Base-by-base conservation (phyloP, 2,329 filamentous ascomycete genomes). In the Hysterium pulicare region DNA sequence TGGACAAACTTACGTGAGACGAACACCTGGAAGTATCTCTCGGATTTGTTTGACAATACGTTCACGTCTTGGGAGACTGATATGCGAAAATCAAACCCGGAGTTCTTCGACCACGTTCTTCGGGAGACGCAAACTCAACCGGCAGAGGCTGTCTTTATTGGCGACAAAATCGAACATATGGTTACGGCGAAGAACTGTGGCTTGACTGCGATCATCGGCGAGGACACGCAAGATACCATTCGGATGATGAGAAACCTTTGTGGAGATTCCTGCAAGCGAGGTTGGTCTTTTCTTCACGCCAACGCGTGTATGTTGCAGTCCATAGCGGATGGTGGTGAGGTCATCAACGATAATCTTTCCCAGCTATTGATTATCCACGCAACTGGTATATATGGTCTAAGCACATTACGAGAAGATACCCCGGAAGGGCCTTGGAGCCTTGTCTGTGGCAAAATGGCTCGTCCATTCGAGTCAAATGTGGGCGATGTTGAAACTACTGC, bases 401-500 rank as follows among this genome's bases (percentile, higher is more conserved):
- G 51, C 22, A 44, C 43, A 15, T 33, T 37, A 5, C 28, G 40
- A 8, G 21, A 23, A 13, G 38, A 38, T 9, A 36, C 41, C 1
- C 9, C 31, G n/a, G 34, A 38, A 10, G 42, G 38, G 4, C 42
- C 48, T 3, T 62, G 61, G 59, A 62, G 61, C 42, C 62, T 56
- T 34, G 61, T 64, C 40, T 41, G 46, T 31, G 44, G 42, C 23
- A n/a, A 38, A 17, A 47, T 38, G 11, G 44, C 46, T 2, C 40
- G 43, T 23, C 49, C 52, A 13, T 47, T 47, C 2, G 23, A 44
- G 22, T 35, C 30, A 15, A 60, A 52, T 31, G 56, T 59, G 2
- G 46, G 60, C 41, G 60, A 62, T 34, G 38, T 62, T 21, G 59
- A 62, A 41, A 63, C 59, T 4, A 63, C 62, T 13, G 53, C 57